Evolutionary conservation across 2,329 filamentous ascomycete genomes (phyloP), one percentile per base, ranked within the genome.

Genomic region (Westerdykella aurantiaca): DNA sequence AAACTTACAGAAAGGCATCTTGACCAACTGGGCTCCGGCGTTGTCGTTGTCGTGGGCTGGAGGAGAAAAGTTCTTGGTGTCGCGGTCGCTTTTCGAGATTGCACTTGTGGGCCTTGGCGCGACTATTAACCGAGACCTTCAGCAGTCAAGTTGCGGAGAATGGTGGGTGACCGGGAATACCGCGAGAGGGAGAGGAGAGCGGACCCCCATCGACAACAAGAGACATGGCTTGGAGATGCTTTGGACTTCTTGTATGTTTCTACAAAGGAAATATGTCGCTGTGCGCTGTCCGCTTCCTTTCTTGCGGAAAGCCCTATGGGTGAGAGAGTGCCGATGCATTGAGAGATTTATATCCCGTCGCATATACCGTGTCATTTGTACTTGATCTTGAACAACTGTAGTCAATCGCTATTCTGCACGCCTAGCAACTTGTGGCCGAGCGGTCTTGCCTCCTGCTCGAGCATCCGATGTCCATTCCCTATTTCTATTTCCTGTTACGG

Each of bases 1-100:
- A 45, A 53, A 71, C 70, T 72, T 72, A 73, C 72, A 29, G 68
- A 68, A 67, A 69, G 72, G 69, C 72, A 74, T 74, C 49, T 62
- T 67, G 64, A 59, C 50, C 48, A 59, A 54, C 50, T 55, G 47
- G 56, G 52, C 44, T 44, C 47, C 39, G 50, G 49, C 40, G 44
- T 18, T 51, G 47, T 54, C 45, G 55, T 58, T 54, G 55, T 57
- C 52, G 50, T 54, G 53, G 49, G 49, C 51, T 56, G 50, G 34
- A 31, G 47, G 44, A 42, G 40, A 50, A 52, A 58, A 58, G 57
- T 59, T 57, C 42, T 53, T 31, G 43, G 49, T 43, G 39, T 43
- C 29, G 38, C 39, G 34, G 18, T 29, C 25, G 25, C 25, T 29
- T 29, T 29, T 29, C 25, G 25, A 34, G 39, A 47, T 53, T 48